Evolutionary conservation across 78 protist species (phyloP).

Genomic region (Cavenderia fasciculata): DNA sequence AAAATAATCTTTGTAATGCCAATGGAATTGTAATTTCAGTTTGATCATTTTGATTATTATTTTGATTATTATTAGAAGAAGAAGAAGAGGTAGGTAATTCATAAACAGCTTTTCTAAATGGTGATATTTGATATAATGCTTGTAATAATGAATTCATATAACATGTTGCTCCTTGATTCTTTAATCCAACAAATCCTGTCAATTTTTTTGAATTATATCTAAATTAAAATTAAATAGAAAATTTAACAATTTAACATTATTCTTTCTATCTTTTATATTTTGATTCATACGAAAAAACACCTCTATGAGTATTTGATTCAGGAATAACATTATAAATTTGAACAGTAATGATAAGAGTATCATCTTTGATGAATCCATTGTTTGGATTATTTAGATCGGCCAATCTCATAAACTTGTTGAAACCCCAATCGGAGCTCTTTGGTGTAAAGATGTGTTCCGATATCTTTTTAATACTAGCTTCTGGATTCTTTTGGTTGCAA

Average conservation of each 20-base stretch:
- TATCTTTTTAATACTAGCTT: constrained; percentile 2
- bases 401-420: constrained; percentile 45
- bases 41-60: constrained; percentile 65
- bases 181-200: constrained; percentile 88
- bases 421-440: constrained; percentile 69
- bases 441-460: constrained; percentile 31
- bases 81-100: constrained; percentile 52
- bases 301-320: no score
- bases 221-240: neutral
- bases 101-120: constrained; percentile 68
- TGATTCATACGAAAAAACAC: no score
- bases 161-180: constrained; percentile 94
- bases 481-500: constrained; percentile 68
- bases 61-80: no score
- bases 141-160: constrained; percentile 90
- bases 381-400: constrained; percentile 9
- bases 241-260: no score
- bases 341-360: constrained; percentile 21
- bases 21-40: constrained; percentile 64
- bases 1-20: constrained; percentile 88
- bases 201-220: constrained; percentile 42
- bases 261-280: no score
- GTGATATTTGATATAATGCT: constrained; percentile 77
- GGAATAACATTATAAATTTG: constrained; percentile 13
- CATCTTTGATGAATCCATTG: constrained; percentile 24